A percentile compares a stretch with the other conserved stretches of the same genome.
Evolutionary conservation across 305 asterid species (phyloP).

Genomic region (Euphrasia arctica): DNA sequence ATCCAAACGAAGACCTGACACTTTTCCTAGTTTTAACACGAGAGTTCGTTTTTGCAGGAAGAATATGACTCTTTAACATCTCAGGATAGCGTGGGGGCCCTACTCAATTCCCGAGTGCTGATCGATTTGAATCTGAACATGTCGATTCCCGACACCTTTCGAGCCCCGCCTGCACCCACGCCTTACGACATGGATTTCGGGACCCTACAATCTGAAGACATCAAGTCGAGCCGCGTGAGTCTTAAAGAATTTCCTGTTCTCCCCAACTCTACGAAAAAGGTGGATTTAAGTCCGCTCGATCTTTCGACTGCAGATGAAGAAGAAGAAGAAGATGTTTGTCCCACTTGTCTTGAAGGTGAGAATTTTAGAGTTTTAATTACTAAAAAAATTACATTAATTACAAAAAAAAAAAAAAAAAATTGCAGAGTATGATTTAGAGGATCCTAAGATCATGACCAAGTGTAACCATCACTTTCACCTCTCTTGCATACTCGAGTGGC

Average conservation of each 20-base stretch:
- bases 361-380: too few relatives aligned
- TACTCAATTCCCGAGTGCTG: constrained; percentile 21
- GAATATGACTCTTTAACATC: constrained; percentile 60
- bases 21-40: background rate
- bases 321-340: constrained; percentile 75
- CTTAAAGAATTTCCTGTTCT: constrained; percentile 34
- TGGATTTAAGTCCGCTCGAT: constrained; percentile 30
- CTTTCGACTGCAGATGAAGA: constrained; percentile 33
- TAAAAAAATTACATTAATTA: too few relatives aligned
- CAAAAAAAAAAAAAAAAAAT: background rate
- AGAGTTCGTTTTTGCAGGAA: constrained; percentile 40
- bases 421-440: constrained; percentile 60
- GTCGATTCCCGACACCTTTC: constrained; percentile 21
- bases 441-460: constrained; percentile 68
- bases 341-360: constrained; percentile 86
- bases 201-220: constrained; percentile 34
- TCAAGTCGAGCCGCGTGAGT: constrained; percentile 28
- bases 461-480: constrained; percentile 90
- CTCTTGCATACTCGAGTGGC: constrained; percentile 89
- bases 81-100: constrained; percentile 41
- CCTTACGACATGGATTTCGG: constrained; percentile 41
- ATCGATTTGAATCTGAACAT: constrained; percentile 34
- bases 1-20: background rate
- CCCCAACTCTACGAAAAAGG: constrained; percentile 28
- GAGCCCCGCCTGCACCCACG: constrained; percentile 63